These are phyloP conservation scores for Carex kokanica DNA, from an alignment of 176 grass and related monocot genomes.

Conservation along the genomic window DNA sequence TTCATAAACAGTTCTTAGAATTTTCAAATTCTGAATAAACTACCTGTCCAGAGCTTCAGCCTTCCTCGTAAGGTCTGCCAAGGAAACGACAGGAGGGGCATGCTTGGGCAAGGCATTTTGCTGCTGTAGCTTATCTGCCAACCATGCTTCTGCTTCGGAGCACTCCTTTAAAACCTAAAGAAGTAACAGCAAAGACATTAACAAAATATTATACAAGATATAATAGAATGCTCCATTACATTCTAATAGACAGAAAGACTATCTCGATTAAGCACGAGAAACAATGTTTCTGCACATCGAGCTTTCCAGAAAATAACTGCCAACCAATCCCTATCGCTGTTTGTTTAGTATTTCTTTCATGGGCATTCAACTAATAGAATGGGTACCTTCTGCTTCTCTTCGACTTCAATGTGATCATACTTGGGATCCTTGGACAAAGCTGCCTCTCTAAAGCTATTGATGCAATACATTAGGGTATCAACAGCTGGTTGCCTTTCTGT, in stretches of 20 bases:
- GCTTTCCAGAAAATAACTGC: neutral
- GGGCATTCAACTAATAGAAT: neutral
- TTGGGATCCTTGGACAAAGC: slow-evolving; percentile 67
- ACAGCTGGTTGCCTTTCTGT: slow-evolving; percentile 54
- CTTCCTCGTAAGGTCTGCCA: slow-evolving; percentile 57
- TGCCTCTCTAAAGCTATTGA: slow-evolving; percentile 82
- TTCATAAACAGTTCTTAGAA: neutral
- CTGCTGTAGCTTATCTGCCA: slow-evolving; percentile 46
- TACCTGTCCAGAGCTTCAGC: slow-evolving; percentile 76
- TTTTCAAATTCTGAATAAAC: neutral
- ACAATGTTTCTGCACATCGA: neutral
- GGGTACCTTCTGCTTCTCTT: slow-evolving; percentile 86
- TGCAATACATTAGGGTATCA: slow-evolving; percentile 64
- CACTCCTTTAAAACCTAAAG: slow-evolving; percentile 69
- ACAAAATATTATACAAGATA: neutral
- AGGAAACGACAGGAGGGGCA: slow-evolving; percentile 43
- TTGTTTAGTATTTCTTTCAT: neutral
- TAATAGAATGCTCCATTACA: neutral
- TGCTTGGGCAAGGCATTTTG: slow-evolving; percentile 66
- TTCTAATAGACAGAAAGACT: neutral
- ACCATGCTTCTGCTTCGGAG: slow-evolving; percentile 49
- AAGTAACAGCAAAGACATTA: slow-evolving; percentile 13
- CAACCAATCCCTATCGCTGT: neutral
- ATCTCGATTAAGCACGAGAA: neutral
- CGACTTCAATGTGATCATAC: slow-evolving; percentile 84